These are phyloP conservation scores for Elongisporangium anandrum DNA, from an alignment of 352 stramenopile species.

Conservation along the genomic window DNA sequence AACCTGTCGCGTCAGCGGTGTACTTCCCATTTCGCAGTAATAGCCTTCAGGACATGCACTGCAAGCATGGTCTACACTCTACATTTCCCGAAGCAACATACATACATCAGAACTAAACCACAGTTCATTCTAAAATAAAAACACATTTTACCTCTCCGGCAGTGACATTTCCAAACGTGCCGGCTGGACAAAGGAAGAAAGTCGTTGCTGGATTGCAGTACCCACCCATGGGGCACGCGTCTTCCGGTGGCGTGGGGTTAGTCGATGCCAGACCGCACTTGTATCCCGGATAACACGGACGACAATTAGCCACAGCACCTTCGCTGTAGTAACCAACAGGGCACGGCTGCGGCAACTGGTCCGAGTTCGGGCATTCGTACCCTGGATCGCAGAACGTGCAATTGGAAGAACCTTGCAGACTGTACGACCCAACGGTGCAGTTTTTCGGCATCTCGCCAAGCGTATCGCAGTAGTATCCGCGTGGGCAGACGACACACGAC, in stretches of 20 bases:
- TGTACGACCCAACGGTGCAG: slow-evolving; percentile 80
- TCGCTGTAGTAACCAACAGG: slow-evolving; percentile 87
- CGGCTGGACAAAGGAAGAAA: slow-evolving; percentile 82
- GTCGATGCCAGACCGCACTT: slow-evolving; percentile 78
- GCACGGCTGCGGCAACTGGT: slow-evolving; percentile 74
- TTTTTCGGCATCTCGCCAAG: slow-evolving; percentile 59
- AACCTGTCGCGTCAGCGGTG: slow-evolving; percentile 47
- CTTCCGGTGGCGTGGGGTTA: slow-evolving; percentile 67
- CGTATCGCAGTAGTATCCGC: slow-evolving; percentile 77
- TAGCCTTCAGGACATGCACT: slow-evolving; percentile 62
- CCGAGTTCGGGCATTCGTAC: slow-evolving; percentile 76
- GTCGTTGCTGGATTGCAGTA: slow-evolving; percentile 87
- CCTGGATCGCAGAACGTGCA: slow-evolving; percentile 72
- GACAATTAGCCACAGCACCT: slow-evolving; percentile 63
- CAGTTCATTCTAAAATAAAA: background rate
- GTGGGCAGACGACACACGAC: slow-evolving; percentile 70
- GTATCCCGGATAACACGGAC: slow-evolving; percentile 62
- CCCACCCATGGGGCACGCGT: slow-evolving; percentile 85
- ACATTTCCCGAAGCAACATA: background rate
- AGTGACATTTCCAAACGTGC: slow-evolving; percentile 83
- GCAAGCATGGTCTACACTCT: slow-evolving; percentile 81
- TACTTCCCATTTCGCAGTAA: slow-evolving; percentile 80
- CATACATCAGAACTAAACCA: background rate
- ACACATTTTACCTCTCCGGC: slow-evolving; percentile 52
- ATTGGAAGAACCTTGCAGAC: slow-evolving; percentile 48